Percentiles rank a stretch among this genome's conserved stretches.
These are phyloP conservation scores for Euphorbia tirucalli DNA, from an alignment of 345 rosid species.

Conservation along the genomic window DNA sequence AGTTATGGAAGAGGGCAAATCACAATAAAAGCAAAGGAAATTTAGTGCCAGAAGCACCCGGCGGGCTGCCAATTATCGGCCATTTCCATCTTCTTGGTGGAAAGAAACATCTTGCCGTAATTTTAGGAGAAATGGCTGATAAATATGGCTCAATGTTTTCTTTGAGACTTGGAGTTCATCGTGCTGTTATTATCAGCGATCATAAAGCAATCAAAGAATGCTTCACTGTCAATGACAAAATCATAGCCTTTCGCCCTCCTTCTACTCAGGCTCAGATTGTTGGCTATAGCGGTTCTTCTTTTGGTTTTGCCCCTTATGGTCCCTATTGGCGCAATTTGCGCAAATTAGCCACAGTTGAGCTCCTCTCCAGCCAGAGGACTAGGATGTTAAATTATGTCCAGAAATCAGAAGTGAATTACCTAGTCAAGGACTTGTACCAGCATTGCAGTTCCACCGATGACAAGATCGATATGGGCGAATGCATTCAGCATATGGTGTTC, in stretches of 20 bases:
- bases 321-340: constrained; percentile 17
- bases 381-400: neutral
- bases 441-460: neutral
- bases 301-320: constrained; percentile 24
- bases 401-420: neutral
- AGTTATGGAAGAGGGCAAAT: neutral
- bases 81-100: neutral
- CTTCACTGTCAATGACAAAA: constrained; percentile 20
- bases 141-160: constrained; percentile 1
- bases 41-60: constrained; percentile 1
- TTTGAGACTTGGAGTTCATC: neutral
- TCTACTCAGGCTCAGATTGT: constrained; percentile 16
- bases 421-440: constrained; percentile 2
- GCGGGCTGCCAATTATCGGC: neutral
- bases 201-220: constrained; percentile 2
- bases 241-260: constrained; percentile 8
- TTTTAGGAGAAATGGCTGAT: constrained; percentile 5
- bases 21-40: neutral
- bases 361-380: constrained; percentile 15
- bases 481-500: neutral
- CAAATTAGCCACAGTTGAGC: constrained; percentile 7
- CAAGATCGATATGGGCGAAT: neutral
- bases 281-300: constrained; percentile 10
- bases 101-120: neutral
- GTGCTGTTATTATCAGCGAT: neutral